These are phyloP conservation scores for Pezicula carpinea DNA, from an alignment of 2,329 filamentous ascomycete species.

Conservation along the genomic window DNA sequence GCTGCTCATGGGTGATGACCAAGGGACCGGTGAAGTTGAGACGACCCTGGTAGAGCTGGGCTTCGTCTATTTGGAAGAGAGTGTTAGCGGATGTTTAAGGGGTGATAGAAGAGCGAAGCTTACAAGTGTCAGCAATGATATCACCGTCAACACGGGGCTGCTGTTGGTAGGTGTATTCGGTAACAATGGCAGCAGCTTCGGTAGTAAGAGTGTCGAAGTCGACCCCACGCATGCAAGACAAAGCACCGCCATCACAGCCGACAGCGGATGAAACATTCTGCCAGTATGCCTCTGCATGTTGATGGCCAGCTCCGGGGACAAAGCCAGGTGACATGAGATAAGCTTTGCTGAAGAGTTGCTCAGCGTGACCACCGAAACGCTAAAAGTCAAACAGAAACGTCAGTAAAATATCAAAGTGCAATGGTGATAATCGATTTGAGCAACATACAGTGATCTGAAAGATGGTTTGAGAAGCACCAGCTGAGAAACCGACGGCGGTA, in stretches of 20 bases:
- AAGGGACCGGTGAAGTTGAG: constrained; percentile 33
- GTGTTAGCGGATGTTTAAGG: background rate
- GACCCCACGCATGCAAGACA: constrained; percentile 28
- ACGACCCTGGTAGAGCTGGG: constrained; percentile 30
- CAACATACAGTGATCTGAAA: constrained; percentile 26
- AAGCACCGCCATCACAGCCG: constrained; percentile 25
- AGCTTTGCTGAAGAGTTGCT: constrained; percentile 27
- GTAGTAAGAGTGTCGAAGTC: constrained; percentile 26
- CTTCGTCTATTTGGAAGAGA: constrained; percentile 22
- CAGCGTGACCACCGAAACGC: constrained; percentile 28
- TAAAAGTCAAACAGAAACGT: background rate
- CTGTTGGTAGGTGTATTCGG: constrained; percentile 29
- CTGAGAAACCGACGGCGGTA: constrained; percentile 46
- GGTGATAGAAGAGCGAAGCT: background rate
- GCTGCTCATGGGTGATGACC: constrained; percentile 32
- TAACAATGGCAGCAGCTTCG: constrained; percentile 22
- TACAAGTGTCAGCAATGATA: constrained; percentile 30
- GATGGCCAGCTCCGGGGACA: constrained; percentile 32
- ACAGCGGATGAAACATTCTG: constrained; percentile 29
- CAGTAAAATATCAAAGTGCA: background rate
- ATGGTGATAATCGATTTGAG: background rate
- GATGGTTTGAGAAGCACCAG: constrained; percentile 37
- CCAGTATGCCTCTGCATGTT: constrained; percentile 29
- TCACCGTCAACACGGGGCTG: constrained; percentile 33
- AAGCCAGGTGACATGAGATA: constrained; percentile 30